Base-by-base conservation (phyloP, 805 yeast genomes). In the Wickerhamomyces subpelliculosus region DNA sequence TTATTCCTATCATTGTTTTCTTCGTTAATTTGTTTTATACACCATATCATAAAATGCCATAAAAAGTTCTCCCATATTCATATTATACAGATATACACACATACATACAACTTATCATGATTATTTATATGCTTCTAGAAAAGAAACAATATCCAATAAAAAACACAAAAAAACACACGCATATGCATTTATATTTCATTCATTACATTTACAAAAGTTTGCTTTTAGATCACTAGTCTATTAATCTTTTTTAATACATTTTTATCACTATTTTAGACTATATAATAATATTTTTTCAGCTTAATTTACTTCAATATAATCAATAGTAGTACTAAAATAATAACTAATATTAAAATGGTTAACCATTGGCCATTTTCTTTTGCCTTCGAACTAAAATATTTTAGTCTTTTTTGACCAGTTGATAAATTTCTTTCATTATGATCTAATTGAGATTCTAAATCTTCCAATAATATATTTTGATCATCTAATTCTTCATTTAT, bases 341-440 rank as follows among this genome's bases (percentile, higher is more conserved):
- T 30, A 3, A 65, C 47, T 38, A 75, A 51, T 3, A 65, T 57
- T 1, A 70, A 44, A 9, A 75, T 75, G 1, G 70, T 64, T 24
- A 65, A 47, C 67, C 80, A 73, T 25, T 70, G 72, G 0, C 73
- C 73, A 45, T 71, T 70, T 39, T 70, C 72, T 33, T 61, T 64
- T 13, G 74, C 60, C 22, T 61, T 64, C 14, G 56, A 56, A 26
- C 62, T 62, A 37, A 72, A 71, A 22, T 52, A 54, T 7, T 51
- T 55, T 34, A 75, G 47, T 39, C 68, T 60, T 26, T 53, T 53
- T 29, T 59, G 58, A 0, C 79, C 78, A 24, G 67, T 53, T 3
- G 51, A 46, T 12, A 75, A 48, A 27, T 65, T 61, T 26, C 61
- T 49, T 20, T 67, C 69, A n/a, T 70, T 61, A 24, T 56, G 46